Evolutionary conservation across 2,329 filamentous ascomycete genomes (phyloP).

Genomic region (Blumeriella jaapii): DNA sequence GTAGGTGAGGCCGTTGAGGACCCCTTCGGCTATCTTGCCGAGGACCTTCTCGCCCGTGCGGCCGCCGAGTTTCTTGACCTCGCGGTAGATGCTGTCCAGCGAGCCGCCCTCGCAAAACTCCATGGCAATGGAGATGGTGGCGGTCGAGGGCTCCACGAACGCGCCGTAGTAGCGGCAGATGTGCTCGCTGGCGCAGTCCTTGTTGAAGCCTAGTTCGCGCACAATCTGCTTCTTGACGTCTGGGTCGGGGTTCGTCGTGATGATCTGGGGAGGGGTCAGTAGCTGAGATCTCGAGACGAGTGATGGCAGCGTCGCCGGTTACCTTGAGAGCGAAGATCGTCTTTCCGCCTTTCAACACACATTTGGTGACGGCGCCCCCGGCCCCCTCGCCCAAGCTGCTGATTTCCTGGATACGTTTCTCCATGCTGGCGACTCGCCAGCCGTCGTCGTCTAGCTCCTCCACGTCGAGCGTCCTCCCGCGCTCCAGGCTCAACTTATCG

Average conservation of each 20-base stretch:
- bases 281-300: not conserved
- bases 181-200: constrained; percentile 87
- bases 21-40: constrained; percentile 91
- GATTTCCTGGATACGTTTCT: constrained; percentile 77
- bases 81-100: constrained; percentile 91
- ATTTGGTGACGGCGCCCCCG: constrained; percentile 87
- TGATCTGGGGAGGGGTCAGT: constrained; percentile 51
- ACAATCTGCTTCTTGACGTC: constrained; percentile 98
- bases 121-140: constrained; percentile 97
- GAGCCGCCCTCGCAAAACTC: constrained; percentile 97
- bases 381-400: constrained; percentile 90
- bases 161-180: constrained; percentile 97
- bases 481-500: constrained; percentile 71
- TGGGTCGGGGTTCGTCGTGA: constrained; percentile 94
- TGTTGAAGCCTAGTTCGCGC: constrained; percentile 94
- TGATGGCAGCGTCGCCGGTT: constrained; percentile 18
- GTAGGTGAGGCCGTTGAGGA: constrained; percentile 87
- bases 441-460: constrained; percentile 92
- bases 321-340: constrained; percentile 96
- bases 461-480: constrained; percentile 74
- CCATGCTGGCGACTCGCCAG: constrained; percentile 85
- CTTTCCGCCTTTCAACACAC: constrained; percentile 80
- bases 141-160: constrained; percentile 85
- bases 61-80: constrained; percentile 90
- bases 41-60: constrained; percentile 94